Evolutionary conservation across 2,329 filamentous ascomycete species (phyloP), one percentile per base, ranked within the genome.

Genomic region (Trichoderma asperellum): DNA sequence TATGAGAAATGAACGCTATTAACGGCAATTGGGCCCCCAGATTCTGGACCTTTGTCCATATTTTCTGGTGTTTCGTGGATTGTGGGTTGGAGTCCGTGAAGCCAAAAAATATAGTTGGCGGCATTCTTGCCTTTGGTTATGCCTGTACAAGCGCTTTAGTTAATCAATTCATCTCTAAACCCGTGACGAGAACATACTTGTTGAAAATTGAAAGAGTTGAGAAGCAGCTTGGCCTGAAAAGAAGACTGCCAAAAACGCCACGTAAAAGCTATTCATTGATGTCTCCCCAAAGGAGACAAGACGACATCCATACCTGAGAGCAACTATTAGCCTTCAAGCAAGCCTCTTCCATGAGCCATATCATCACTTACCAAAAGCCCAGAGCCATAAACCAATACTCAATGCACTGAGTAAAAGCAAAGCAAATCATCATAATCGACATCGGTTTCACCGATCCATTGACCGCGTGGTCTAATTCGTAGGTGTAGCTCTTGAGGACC

Each of bases 1-100:
- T 92, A 92, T 2, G 87, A 83, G 75, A 92, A 92, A 27, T 83
- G 80, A n/a, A 91, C 82, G 37, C 86, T 77, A 8, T 83, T 80
- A 70, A 91, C 83, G 16, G 82, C 79, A 2, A 90, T 80, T 0
- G 61, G 68, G 3, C 70, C 70, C 40, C 76, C 78, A 1, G 76
- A 72, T 18, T 76, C 76, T 1, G 83, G 83, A 0, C 76, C 78
- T 0, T 76, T 77, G 35, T 79, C 73, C 11, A 73, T 72, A 73
- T 84, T 84, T 37, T 81, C 74, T 1, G 76, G 73, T 0, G 80
- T 85, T 70, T 83, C 82, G 27, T 76, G 77, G 32, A 84, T 82
- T 4, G 73, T 81, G 0, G 80, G 78, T 68, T 83, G 74, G n/a
- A 83, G 73, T 35, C 77, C 73, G n/a, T 77, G 75, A 27, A 86